Conservation (phyloP, 2,329 filamentous ascomycete species). For the Botrytis fragariae region DNA sequence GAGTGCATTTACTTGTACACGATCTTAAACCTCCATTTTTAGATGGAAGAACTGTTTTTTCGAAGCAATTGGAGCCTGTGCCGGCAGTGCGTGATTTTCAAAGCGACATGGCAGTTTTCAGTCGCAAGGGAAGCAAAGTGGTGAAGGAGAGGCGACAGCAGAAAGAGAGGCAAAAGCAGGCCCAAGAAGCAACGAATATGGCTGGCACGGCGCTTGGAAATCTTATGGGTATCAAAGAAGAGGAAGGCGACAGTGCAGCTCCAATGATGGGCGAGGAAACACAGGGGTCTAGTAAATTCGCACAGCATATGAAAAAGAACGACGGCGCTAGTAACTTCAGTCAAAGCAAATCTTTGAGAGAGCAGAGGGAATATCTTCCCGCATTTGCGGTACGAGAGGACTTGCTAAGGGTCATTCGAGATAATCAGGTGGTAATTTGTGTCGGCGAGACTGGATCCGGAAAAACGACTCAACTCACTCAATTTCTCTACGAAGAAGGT, state of each 20-base stretch:
- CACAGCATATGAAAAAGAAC: slow-evolving; percentile 82
- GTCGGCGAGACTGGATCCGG: slow-evolving; percentile 97
- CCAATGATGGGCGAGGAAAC: slow-evolving; percentile 70
- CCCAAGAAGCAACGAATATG: slow-evolving; percentile 89
- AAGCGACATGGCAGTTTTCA: slow-evolving; percentile 98
- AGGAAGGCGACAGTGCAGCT: slow-evolving; percentile 84
- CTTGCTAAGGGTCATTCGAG: slow-evolving; percentile 82
- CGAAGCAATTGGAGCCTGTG: slow-evolving; percentile 93
- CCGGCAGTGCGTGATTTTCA: slow-evolving; percentile 90
- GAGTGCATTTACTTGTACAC: slow-evolving; percentile 89
- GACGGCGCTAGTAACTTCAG: slow-evolving; percentile 89
- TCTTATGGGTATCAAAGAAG: slow-evolving; percentile 92
- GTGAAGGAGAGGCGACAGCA: slow-evolving; percentile 90
- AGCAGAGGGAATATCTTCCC: slow-evolving; percentile 89
- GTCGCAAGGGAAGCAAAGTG: slow-evolving; percentile 88
- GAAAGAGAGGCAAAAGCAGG: slow-evolving; percentile 88
- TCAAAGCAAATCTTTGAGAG: slow-evolving; percentile 81
- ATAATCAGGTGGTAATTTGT: slow-evolving; percentile 96
- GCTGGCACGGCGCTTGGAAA: slow-evolving; percentile 91
- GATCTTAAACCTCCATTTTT: slow-evolving; percentile 92
- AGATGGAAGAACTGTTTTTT: slow-evolving; percentile 93
- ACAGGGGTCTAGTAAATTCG: slow-evolving; percentile 73
- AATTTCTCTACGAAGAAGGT: slow-evolving; percentile 93
- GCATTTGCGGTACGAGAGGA: slow-evolving; percentile 97
- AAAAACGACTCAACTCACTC: slow-evolving; percentile 95